Evolutionary conservation across 257 asterid genomes (phyloP).

Genomic region (Lycium ferocissimum): DNA sequence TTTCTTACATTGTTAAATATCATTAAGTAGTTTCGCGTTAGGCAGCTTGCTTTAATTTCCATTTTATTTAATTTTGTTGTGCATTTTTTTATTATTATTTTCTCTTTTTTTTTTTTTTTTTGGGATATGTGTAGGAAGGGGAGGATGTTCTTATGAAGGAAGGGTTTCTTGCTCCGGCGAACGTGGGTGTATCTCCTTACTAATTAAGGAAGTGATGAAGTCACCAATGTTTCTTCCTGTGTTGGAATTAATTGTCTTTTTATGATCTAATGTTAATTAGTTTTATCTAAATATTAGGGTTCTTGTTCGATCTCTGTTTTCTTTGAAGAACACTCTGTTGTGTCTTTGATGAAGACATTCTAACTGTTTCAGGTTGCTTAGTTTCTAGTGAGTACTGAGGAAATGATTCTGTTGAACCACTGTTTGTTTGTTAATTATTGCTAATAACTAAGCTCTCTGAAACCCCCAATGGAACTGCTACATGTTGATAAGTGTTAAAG

Average conservation of each 20-base stretch:
- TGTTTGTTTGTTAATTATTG: conserved; percentile 23
- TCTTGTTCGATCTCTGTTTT: conserved; percentile 32
- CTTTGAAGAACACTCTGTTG: conserved; percentile 22
- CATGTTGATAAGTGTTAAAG: background rate
- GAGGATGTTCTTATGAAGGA: conserved; percentile 92
- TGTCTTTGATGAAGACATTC: conserved; percentile 36
- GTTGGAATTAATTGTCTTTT: conserved; percentile 20
- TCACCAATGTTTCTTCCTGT: background rate
- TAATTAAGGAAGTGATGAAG: conserved; percentile 37
- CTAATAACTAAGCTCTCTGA: conserved; percentile 45
- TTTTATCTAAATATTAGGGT: conserved; percentile 8
- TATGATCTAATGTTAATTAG: background rate
- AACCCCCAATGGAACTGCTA: conserved; percentile 16
- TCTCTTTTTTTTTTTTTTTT: background rate
- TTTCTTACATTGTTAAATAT: no score
- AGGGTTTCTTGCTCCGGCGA: conserved; percentile 84
- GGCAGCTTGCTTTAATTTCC: no score
- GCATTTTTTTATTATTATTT: background rate
- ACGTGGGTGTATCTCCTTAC: conserved; percentile 86
- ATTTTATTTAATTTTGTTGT: no score
- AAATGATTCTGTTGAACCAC: conserved; percentile 47
- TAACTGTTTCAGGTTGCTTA: conserved; percentile 31
- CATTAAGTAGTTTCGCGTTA: no score
- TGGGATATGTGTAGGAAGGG: conserved; percentile 67
- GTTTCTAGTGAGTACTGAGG: conserved; percentile 35